Base-by-base conservation (phyloP, 2,329 filamentous ascomycete genomes). In the Neurospora sp. region DNA sequence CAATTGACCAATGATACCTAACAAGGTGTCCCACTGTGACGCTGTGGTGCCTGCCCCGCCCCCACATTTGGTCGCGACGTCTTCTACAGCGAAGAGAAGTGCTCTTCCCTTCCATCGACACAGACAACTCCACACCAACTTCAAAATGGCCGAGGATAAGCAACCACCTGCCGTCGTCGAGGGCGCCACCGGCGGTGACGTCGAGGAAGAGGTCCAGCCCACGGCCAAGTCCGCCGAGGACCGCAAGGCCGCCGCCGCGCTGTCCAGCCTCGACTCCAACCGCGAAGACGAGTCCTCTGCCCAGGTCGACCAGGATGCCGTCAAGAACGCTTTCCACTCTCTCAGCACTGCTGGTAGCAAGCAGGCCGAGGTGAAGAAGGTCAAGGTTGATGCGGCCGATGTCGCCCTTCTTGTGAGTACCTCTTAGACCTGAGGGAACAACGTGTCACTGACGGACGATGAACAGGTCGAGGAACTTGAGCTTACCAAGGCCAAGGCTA, bases 301-400 rank as follows among this genome's bases (percentile, higher is more conserved):
- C 2, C 83, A 89, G 72, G 87, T 91, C 74, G 91, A 93, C 78
- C 82, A 87, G 68, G 90, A 90, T 71, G 91, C 91, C 73, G 85
- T 91, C 68, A 88, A 84, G 76, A 89, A 91, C 77, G 91, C 91
- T 36, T 91, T 93, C 85, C 87, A 89, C 82, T 85, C 84, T 66
- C 81, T 93, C 62, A 76, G 79, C 78, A 77, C 73, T 67, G 70
- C 74, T 8, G 79, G 66, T 38, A 73, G 78, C 17, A 82, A 82
- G 73, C 81, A 82, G 73, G 84, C 82, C 76, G 80, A 81, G 69
- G 75, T 78, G 10, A 89, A 87, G 81, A 86, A 86, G 77, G 86
- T 93, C 76, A 95, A 94, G 82, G 87, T 95, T 66, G 91, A 93
- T 72, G 80, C 87, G 6, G 88, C 86, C 2, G 91, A 95, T 78